Evolutionary conservation across 805 yeast genomes (phyloP).

Genomic region (Starmerella khaoyaiensis): DNA sequence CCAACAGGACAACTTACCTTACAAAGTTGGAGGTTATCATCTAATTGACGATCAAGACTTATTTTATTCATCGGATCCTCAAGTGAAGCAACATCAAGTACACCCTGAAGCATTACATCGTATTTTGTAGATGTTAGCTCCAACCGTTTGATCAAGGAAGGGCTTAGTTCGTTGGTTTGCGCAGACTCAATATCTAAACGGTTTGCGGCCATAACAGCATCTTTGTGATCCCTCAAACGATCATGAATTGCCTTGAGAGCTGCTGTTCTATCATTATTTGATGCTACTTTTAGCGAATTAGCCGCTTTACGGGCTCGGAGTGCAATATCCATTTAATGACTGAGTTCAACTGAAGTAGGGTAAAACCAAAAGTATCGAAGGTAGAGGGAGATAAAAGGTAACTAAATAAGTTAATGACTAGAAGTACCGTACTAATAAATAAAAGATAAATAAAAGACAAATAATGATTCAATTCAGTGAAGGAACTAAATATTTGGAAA

Average conservation of each 20-base stretch:
- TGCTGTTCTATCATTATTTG: slow-evolving; percentile 55
- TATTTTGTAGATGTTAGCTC: slow-evolving; percentile 79
- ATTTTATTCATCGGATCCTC: slow-evolving; percentile 89
- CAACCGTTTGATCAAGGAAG: slow-evolving; percentile 67
- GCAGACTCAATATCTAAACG: slow-evolving; percentile 63
- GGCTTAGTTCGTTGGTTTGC: slow-evolving; percentile 42
- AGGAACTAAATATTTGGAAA: no score
- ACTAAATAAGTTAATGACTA: no score
- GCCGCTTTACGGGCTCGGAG: slow-evolving; percentile 72
- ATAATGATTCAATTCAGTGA: no score
- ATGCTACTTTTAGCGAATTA: slow-evolving; percentile 62
- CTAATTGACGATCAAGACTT: slow-evolving; percentile 71
- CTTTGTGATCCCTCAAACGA: slow-evolving; percentile 47
- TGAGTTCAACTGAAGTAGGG: background rate
- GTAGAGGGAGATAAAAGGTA: no score
- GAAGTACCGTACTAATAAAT: no score
- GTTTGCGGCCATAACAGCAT: slow-evolving; percentile 58
- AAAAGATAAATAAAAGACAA: no score
- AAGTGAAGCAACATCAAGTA: slow-evolving; percentile 75
- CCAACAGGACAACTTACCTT: slow-evolving; percentile 92
- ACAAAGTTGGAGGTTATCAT: slow-evolving; percentile 74
- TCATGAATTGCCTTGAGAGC: slow-evolving; percentile 66
- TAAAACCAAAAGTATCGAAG: background rate
- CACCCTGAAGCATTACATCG: slow-evolving; percentile 89
- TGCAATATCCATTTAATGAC: slow-evolving; percentile 41